A percentile compares a stretch with the other conserved stretches of the same genome.
phyloP scores from a whole-genome alignment of 2,329 filamentous ascomycete species.

The Lachnellula willkommii region DNA sequence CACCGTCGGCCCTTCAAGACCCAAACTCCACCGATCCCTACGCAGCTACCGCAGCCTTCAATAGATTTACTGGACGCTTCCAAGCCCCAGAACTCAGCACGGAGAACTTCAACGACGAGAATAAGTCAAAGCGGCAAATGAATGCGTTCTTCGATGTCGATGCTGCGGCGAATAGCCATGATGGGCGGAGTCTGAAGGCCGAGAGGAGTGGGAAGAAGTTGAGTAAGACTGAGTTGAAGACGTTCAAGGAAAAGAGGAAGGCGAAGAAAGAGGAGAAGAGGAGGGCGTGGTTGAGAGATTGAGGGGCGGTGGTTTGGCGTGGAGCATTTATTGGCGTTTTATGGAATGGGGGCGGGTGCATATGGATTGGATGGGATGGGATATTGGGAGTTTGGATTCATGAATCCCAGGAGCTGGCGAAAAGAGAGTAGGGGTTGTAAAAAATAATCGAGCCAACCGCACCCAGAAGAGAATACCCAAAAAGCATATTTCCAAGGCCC shows the following conservation, averaged over 20 bases:
- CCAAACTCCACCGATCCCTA: conserved; percentile 50
- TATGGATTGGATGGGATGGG: too few relatives aligned
- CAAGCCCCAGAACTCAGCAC: conserved; percentile 63
- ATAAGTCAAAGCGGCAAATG: conserved; percentile 84
- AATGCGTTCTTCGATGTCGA: conserved; percentile 95
- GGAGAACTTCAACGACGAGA: conserved; percentile 78
- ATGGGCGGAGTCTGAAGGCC: conserved; percentile 84
- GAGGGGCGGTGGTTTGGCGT: conserved; percentile 30
- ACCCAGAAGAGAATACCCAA: too few relatives aligned
- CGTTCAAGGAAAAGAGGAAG: conserved; percentile 83
- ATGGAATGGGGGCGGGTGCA: too few relatives aligned
- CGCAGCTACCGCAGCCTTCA: conserved; percentile 71
- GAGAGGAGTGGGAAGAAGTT: conserved; percentile 83
- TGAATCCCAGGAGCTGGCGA: too few relatives aligned
- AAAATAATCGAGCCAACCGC: too few relatives aligned
- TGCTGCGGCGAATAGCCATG: conserved; percentile 83
- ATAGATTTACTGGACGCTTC: conserved; percentile 82
- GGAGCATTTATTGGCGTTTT: conserved; percentile 6
- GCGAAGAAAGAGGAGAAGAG: conserved; percentile 93
- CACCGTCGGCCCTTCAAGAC: conserved; percentile 28
- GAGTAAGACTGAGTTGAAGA: conserved; percentile 79
- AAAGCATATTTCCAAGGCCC: too few relatives aligned
- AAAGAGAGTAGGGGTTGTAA: too few relatives aligned
- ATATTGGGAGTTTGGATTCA: too few relatives aligned
- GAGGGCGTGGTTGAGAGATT: conserved; percentile 84